Evolutionary conservation across 116 monocot genomes (phyloP).

Genomic region (Cymodocea nodosa): DNA sequence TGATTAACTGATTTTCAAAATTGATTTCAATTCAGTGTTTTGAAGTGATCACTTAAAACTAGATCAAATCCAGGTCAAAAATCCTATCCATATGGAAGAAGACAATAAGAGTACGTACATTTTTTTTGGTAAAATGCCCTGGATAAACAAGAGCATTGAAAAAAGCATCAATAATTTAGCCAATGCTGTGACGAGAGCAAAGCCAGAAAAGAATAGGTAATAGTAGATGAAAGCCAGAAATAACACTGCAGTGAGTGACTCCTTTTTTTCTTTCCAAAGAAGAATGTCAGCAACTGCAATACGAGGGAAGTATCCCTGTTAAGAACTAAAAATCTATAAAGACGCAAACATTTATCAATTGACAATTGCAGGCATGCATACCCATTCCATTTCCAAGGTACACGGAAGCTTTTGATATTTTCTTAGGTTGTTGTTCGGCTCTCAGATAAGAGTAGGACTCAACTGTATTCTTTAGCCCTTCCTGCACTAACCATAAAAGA

Average conservation of each 20-base stretch:
- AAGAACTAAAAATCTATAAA: background rate
- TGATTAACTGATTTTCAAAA: background rate
- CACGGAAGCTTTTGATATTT: slow-evolving; percentile 52
- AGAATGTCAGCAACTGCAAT: slow-evolving; percentile 72
- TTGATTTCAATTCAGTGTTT: background rate
- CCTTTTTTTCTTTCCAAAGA: slow-evolving; percentile 83
- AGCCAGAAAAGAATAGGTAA: slow-evolving; percentile 57
- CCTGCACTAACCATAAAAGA: slow-evolving; percentile 19
- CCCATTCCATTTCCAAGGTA: slow-evolving; percentile 68
- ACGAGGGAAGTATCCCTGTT: slow-evolving; percentile 6
- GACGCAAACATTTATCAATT: background rate
- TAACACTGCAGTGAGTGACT: slow-evolving; percentile 38
- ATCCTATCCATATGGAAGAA: background rate
- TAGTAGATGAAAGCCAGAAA: slow-evolving; percentile 58
- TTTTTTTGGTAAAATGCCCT: slow-evolving; percentile 56
- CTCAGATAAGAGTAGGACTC: slow-evolving; percentile 58
- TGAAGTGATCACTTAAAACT: too few relatives aligned
- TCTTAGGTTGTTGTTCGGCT: slow-evolving; percentile 26
- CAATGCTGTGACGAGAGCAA: slow-evolving; percentile 58
- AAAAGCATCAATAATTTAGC: slow-evolving; percentile 62
- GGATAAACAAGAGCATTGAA: slow-evolving; percentile 67
- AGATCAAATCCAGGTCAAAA: too few relatives aligned
- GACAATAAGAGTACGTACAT: slow-evolving; percentile 31
- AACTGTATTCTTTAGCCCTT: slow-evolving; percentile 74
- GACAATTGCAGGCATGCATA: slow-evolving; percentile 18